Evolutionary conservation across 768 basidiomycete species (phyloP).

Genomic region (Lactarius vividus): DNA sequence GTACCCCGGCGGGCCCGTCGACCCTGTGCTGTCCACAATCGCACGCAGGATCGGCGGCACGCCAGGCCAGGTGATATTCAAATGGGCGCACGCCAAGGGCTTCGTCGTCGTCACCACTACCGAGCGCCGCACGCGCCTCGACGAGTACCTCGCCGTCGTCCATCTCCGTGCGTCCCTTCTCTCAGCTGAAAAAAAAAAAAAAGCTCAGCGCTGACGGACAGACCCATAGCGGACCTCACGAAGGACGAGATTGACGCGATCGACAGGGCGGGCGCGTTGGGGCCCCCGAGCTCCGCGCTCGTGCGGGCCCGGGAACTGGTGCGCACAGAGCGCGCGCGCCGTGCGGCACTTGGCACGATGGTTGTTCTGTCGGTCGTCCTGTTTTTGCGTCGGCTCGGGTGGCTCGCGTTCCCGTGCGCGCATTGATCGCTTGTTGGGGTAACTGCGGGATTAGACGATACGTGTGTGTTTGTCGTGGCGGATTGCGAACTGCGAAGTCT

Average conservation of each 20-base stretch:
- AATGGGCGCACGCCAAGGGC: constrained; percentile 68
- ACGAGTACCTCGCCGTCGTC: constrained; percentile 5
- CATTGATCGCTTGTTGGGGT: not conserved
- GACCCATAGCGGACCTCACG: constrained; percentile 47
- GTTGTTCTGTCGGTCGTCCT: not conserved
- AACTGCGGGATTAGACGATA: too few relatives aligned
- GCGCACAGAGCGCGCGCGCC: not conserved
- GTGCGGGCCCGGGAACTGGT: not conserved
- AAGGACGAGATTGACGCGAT: constrained; percentile 59
- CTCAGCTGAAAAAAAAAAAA: too few relatives aligned
- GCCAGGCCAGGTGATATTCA: constrained; percentile 62
- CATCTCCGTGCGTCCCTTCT: constrained; percentile 15
- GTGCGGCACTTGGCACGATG: not conserved
- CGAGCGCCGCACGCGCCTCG: not conserved
- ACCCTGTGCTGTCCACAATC: constrained; percentile 49
- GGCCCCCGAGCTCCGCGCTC: constrained; percentile 37
- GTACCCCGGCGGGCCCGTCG: constrained; percentile 63
- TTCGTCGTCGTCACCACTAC: constrained; percentile 59
- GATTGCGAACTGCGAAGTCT: too few relatives aligned
- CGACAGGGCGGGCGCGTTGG: constrained; percentile 57
- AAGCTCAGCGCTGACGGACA: too few relatives aligned
- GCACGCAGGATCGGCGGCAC: constrained; percentile 55
- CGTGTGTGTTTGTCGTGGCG: too few relatives aligned
- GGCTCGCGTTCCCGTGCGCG: not conserved
- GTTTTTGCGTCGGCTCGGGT: not conserved